phyloP scores from a whole-genome alignment of 2,329 filamentous ascomycete genomes.

The Elsinoe arachidis region DNA sequence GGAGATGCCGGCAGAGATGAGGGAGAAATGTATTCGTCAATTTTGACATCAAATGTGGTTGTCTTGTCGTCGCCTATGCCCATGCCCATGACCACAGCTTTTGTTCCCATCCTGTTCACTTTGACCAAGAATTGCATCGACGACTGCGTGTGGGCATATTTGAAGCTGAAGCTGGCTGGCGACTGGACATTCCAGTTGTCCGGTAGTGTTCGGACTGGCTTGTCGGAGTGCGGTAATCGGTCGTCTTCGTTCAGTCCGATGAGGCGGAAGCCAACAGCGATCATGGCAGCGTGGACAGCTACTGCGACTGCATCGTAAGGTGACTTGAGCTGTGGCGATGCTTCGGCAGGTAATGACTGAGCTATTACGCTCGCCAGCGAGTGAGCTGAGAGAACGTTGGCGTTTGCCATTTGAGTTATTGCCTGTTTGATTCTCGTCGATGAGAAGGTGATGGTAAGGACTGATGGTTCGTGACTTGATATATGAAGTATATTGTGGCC shows the following conservation, averaged over 20 bases:
- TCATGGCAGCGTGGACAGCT: slow-evolving; percentile 74
- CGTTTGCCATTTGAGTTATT: slow-evolving; percentile 13
- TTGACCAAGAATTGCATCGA: slow-evolving; percentile 77
- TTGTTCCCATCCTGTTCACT: slow-evolving; percentile 70
- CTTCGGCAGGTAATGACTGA: slow-evolving; percentile 33
- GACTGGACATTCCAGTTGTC: slow-evolving; percentile 66
- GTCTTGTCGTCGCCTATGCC: slow-evolving; percentile 75
- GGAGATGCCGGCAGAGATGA: slow-evolving; percentile 47
- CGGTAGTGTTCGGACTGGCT: slow-evolving; percentile 58
- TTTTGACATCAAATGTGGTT: slow-evolving; percentile 63
- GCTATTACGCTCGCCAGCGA: slow-evolving; percentile 38
- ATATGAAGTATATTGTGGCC: background rate
- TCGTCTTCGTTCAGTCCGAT: slow-evolving; percentile 79
- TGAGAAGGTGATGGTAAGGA: too few species aligned
- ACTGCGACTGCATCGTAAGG: slow-evolving; percentile 78
- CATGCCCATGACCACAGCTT: slow-evolving; percentile 74
- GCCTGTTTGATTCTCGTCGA: background rate
- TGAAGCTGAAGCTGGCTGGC: slow-evolving; percentile 64
- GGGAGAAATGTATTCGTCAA: slow-evolving; percentile 65
- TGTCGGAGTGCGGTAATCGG: slow-evolving; percentile 37
- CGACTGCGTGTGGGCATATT: slow-evolving; percentile 79
- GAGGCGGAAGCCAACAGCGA: slow-evolving; percentile 69
- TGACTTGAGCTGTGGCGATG: slow-evolving; percentile 46
- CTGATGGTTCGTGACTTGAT: background rate
- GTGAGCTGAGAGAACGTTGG: slow-evolving; percentile 37